These are phyloP conservation scores for Puccinia novopanici DNA, from an alignment of 1,284 basidiomycete species.

Conservation along the genomic window DNA sequence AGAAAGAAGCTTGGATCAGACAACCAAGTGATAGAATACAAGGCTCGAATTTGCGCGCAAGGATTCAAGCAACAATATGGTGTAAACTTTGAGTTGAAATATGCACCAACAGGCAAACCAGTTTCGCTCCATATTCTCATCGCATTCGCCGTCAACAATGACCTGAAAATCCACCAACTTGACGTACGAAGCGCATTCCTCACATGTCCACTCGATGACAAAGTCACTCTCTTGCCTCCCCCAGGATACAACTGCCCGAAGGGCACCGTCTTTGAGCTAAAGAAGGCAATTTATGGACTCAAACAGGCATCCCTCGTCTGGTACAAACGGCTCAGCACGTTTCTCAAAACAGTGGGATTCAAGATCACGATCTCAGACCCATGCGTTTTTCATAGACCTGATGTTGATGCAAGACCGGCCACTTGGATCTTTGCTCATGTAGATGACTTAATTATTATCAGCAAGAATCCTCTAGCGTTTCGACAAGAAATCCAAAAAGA, in stretches of 20 bases:
- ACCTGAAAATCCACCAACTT: background rate
- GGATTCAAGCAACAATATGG: background rate
- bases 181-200: too few relatives aligned
- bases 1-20: background rate
- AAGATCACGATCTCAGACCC: background rate
- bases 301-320: background rate
- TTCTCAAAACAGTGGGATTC: background rate
- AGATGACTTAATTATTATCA: background rate
- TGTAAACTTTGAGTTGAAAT: background rate
- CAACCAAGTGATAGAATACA: conserved; percentile 9
- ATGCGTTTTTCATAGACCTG: background rate
- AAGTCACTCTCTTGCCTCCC: too few relatives aligned
- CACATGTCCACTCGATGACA: too few relatives aligned
- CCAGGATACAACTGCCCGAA: too few relatives aligned
- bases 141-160: background rate
- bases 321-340: background rate
- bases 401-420: too few relatives aligned
- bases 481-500: background rate
- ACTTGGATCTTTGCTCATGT: conserved; percentile 7
- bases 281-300: conserved; percentile 10
- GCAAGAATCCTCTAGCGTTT: background rate
- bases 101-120: conserved; percentile 7
- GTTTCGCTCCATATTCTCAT: background rate
- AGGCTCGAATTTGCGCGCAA: conserved; percentile 18
- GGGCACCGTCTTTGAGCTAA: background rate